A percentile compares a stretch with the other conserved stretches of the same genome.
These are phyloP conservation scores for Trametes polyzona DNA, from an alignment of 1,284 basidiomycete genomes.

Conservation along the genomic window DNA sequence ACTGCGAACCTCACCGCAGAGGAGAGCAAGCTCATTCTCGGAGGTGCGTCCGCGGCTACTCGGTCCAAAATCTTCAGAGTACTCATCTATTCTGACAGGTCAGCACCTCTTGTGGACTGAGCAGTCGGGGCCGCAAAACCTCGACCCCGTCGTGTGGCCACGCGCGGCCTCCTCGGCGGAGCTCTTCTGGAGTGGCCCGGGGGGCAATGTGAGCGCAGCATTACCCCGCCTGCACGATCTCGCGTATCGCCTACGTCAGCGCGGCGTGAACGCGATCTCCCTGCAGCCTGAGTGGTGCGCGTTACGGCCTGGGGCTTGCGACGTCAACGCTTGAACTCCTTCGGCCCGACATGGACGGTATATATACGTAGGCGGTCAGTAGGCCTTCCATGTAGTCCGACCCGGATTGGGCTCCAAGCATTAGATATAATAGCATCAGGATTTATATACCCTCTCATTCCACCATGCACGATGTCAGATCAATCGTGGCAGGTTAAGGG, in stretches of 20 bases:
- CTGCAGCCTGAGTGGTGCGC: constrained; percentile 87
- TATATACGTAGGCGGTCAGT: too few species aligned
- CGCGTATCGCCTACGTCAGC: constrained; percentile 66
- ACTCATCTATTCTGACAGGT: constrained; percentile 43
- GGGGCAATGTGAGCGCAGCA: constrained; percentile 59
- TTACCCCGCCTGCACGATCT: constrained; percentile 80
- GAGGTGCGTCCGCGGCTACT: too few species aligned
- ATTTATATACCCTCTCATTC: too few species aligned
- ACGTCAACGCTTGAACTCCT: constrained; percentile 45
- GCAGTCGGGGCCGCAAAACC: constrained; percentile 70
- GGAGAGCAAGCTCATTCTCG: constrained; percentile 61
- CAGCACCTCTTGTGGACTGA: constrained; percentile 82
- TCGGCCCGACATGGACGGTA: too few species aligned
- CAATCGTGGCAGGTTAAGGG: too few species aligned
- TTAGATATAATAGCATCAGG: too few species aligned
- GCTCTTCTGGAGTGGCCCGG: constrained; percentile 79
- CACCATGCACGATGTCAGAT: too few species aligned
- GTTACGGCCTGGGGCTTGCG: constrained; percentile 65
- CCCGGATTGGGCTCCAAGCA: too few species aligned
- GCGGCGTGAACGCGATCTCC: constrained; percentile 69
- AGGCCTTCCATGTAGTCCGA: too few species aligned
- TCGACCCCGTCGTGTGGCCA: constrained; percentile 80
- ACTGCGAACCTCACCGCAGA: constrained; percentile 54
- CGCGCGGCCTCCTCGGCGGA: constrained; percentile 80
- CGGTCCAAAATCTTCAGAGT: too few species aligned